A percentile compares a stretch with the other conserved stretches of the same genome.
phyloP scores from a whole-genome alignment of 192 early-diverging fungal genomes.

The Backusella parvicylindrica region DNA sequence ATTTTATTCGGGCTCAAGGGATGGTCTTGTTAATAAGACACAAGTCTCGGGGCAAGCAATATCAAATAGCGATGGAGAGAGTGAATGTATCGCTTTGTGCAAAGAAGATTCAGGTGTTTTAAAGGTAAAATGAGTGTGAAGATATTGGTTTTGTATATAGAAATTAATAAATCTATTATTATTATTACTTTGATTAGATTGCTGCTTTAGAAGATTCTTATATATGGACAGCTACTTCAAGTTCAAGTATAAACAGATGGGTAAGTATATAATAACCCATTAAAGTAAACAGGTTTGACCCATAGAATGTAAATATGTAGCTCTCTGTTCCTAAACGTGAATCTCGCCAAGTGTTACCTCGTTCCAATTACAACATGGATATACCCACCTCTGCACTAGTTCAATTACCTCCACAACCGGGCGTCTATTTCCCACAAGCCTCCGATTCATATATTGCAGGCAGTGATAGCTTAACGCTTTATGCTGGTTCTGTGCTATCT shows the following conservation, averaged over 20 bases:
- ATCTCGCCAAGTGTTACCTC: not conserved
- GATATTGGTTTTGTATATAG: not conserved
- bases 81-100: constrained; percentile 83
- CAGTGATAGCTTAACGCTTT: constrained; percentile 23
- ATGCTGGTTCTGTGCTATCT: constrained; percentile 37
- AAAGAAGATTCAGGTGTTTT: constrained; percentile 79
- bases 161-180: not conserved
- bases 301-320: not conserved
- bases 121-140: constrained; percentile 28
- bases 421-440: constrained; percentile 42
- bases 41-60: constrained; percentile 44
- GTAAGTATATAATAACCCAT: not conserved
- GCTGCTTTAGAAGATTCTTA: constrained; percentile 84
- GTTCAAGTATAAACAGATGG: constrained; percentile 85
- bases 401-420: constrained; percentile 12
- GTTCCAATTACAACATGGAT: not conserved
- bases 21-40: constrained; percentile 88
- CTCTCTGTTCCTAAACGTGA: constrained; percentile 25
- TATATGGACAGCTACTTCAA: constrained; percentile 89
- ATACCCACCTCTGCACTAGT: not conserved
- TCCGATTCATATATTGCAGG: constrained; percentile 31
- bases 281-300: not conserved
- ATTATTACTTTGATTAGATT: constrained; percentile 30
- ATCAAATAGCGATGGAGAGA: constrained; percentile 43
- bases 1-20: constrained; percentile 90